Evolutionary conservation across 306 rosid species (phyloP).

Genomic region (Cicer arietinum): DNA sequence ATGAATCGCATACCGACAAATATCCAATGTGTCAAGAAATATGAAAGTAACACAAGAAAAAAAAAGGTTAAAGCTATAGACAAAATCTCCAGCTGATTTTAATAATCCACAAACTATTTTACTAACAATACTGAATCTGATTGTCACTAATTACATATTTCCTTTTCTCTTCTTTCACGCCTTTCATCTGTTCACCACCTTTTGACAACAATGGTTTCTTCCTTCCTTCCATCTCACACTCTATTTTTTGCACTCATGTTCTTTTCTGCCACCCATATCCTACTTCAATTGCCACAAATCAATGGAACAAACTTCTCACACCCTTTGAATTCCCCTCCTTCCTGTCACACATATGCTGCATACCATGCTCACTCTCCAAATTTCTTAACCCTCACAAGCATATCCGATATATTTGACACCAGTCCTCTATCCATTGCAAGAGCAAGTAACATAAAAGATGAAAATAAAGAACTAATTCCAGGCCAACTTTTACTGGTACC

Average conservation of each 20-base stretch:
- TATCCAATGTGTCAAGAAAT: neutral
- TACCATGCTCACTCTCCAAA: conserved; percentile 61
- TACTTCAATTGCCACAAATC: conserved; percentile 42
- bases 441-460: conserved; percentile 53
- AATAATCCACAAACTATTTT: conserved; percentile 15
- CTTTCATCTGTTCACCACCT: conserved; percentile 9
- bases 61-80: conserved; percentile 27
- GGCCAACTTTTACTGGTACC: conserved; percentile 70
- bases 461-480: conserved; percentile 34
- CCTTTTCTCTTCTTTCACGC: conserved; percentile 12
- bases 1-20: neutral
- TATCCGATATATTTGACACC: conserved; percentile 61
- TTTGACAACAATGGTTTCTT: conserved; percentile 48
- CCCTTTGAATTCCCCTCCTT: conserved; percentile 46
- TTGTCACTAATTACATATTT: neutral
- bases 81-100: conserved; percentile 19
- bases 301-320: conserved; percentile 50
- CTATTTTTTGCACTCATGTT: conserved; percentile 42
- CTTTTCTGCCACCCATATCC: conserved; percentile 33
- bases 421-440: conserved; percentile 53
- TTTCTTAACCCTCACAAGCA: conserved; percentile 44
- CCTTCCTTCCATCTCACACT: conserved; percentile 30
- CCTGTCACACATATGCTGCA: conserved; percentile 60
- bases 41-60: neutral
- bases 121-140: conserved; percentile 8